Base-by-base conservation (phyloP, 352 stramenopile species). In the Pythium coloratum region DNA sequence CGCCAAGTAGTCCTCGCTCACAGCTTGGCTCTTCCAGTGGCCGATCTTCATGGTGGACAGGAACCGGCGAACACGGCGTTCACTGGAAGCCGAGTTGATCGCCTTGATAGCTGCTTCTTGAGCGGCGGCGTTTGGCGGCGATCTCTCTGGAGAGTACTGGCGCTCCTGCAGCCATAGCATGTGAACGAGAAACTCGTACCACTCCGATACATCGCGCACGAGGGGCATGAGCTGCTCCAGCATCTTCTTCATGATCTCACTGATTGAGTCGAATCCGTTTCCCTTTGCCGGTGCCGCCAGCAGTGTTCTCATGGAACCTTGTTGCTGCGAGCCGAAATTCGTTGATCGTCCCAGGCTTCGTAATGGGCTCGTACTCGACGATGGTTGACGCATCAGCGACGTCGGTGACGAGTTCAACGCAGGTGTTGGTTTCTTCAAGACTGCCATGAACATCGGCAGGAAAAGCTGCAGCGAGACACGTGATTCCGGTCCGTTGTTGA, bases 381-480 rank as follows among this genome's bases (percentile, higher is more conserved):
- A 55, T 12, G 32, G 24, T 14, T n/a, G 12, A 5, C 26, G 16
- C 10, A 34, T 14, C 4, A 54, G 20, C 6, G 58, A 28, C 14
- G 34, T 26, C 2, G 58, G n/a, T 7, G 46, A 42, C 5, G 20
- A 4, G 8, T 16, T 33, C 10, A 30, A 3, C n/a, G 14, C 54
- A n/a, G 44, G 18, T 2, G 33, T 20, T 1, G 63, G 63, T 16
- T 54, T 58, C n/a, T 32, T 70, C 12, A 78, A 13, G 2, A 62
- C 57, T 6, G 65, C 57, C 7, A 77, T 64, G 33, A 80, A 74
- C 12, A 86, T 69, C 2, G 80, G 66, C 3, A 81, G 24, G 57
- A 61, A 72, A 2, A 64, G 6, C 24, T 64, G 66, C 2, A 72
- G 26, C 12, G 54, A 64, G 18, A 59, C 30, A 9, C 44, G 26